These are phyloP conservation scores for Lagenidium giganteum DNA, from an alignment of 352 stramenopile genomes.

Conservation along the genomic window DNA sequence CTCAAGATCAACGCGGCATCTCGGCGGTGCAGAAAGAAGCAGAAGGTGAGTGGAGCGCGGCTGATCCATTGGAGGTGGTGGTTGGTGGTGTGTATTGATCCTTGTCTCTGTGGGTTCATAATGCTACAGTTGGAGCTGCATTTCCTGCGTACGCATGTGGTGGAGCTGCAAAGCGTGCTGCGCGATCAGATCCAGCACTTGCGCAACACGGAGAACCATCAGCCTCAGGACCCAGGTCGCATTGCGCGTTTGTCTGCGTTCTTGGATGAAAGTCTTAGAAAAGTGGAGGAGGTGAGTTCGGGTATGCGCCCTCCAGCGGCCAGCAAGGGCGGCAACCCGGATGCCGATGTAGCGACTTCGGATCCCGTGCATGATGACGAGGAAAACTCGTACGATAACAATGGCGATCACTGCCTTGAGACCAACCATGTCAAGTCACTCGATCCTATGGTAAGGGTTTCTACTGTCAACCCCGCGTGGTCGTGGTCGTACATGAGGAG, in stretches of 20 bases:
- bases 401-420: no score
- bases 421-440: no score
- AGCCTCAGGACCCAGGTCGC: no score
- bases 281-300: conserved; percentile 80
- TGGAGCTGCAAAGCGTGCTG: conserved; percentile 68
- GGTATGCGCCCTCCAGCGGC: conserved; percentile 24
- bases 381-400: not conserved
- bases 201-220: conserved; percentile 27
- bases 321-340: conserved; percentile 16
- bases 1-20: conserved; percentile 87
- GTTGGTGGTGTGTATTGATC: not conserved
- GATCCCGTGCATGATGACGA: not conserved
- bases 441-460: conserved; percentile 34
- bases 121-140: conserved; percentile 55
- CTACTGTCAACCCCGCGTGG: no score
- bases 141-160: conserved; percentile 76
- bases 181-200: conserved; percentile 63
- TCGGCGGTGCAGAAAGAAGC: conserved; percentile 76
- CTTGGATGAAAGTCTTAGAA: conserved; percentile 59
- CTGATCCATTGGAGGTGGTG: not conserved
- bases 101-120: not conserved
- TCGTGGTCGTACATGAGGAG: no score
- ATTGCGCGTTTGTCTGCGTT: conserved; percentile 48
- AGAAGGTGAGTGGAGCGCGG: conserved; percentile 40
- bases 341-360: not conserved